A percentile compares a stretch with the other conserved stretches of the same genome.
Conservation (phyloP, 2,329 filamentous ascomycete species). For the Penicillium brasilianum region DNA sequence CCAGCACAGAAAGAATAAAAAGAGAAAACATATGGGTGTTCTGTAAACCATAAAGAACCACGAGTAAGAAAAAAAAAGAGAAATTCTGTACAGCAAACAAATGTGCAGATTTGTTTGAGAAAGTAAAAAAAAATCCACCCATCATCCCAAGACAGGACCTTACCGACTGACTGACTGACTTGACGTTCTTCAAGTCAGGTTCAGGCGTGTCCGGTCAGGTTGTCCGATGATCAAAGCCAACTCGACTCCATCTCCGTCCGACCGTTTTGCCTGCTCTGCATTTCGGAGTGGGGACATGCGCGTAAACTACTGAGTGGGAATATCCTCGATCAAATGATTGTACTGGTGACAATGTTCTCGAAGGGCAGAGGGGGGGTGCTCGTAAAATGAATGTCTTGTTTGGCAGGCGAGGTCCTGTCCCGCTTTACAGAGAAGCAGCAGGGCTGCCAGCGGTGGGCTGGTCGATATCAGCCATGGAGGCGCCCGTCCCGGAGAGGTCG, state of each 20-base stretch:
- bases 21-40: conserved; percentile 11
- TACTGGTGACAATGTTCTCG: conserved; percentile 14
- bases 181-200: neutral
- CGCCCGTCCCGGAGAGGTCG: conserved; percentile 75
- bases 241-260: neutral
- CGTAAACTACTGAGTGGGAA: neutral
- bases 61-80: conserved; percentile 9
- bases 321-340: conserved; percentile 30
- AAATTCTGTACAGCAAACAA: conserved; percentile 38
- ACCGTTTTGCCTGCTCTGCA: conserved; percentile 3
- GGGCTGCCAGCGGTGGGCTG: conserved; percentile 39
- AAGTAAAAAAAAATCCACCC: neutral
- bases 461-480: conserved; percentile 61
- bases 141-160: neutral
- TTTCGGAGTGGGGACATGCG: conserved; percentile 1
- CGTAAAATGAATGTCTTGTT: conserved; percentile 17
- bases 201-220: neutral
- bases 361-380: neutral
- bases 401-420: conserved; percentile 7
- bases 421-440: conserved; percentile 34
- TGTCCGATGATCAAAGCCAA: conserved; percentile 7
- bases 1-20: conserved; percentile 28
- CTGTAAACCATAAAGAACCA: neutral
- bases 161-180: too few relatives aligned
- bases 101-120: conserved; percentile 31